These are phyloP conservation scores for Magnusiomyces suaveolens DNA, from an alignment of 1,139 yeast species.

Conservation along the genomic window DNA sequence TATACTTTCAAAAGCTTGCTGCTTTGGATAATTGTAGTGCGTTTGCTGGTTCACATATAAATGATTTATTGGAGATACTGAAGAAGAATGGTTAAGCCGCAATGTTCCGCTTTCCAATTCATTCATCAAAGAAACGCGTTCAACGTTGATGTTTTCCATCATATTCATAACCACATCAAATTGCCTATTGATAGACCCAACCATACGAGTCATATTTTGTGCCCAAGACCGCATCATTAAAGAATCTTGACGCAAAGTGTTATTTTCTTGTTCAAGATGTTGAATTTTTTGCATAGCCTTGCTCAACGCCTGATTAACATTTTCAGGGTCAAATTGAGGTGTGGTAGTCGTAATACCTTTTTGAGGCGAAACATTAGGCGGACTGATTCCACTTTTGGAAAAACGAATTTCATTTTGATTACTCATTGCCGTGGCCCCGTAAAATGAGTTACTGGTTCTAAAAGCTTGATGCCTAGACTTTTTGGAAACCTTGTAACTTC, in stretches of 20 bases:
- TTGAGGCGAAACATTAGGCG: background rate
- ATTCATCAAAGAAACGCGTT: background rate
- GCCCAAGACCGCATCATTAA: background rate
- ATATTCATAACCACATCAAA: background rate
- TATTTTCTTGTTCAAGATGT: background rate
- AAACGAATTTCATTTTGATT: background rate
- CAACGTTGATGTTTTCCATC: background rate
- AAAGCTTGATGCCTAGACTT: background rate
- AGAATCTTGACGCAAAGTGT: background rate
- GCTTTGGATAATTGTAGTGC: background rate
- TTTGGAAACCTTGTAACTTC: background rate
- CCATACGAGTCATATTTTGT: background rate
- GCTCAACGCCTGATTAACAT: background rate
- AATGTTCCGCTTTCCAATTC: background rate
- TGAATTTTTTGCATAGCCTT: background rate
- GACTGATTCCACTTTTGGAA: background rate
- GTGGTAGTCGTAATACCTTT: background rate
- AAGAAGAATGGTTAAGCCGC: too few relatives aligned
- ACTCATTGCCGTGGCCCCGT: background rate
- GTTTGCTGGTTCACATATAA: background rate
- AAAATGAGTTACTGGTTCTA: background rate
- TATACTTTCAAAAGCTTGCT: too few relatives aligned
- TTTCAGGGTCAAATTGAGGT: background rate
- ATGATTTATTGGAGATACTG: background rate
- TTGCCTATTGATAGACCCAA: background rate